phyloP scores from a whole-genome alignment of 441 rosid genomes.

The Gossypium laxum region DNA sequence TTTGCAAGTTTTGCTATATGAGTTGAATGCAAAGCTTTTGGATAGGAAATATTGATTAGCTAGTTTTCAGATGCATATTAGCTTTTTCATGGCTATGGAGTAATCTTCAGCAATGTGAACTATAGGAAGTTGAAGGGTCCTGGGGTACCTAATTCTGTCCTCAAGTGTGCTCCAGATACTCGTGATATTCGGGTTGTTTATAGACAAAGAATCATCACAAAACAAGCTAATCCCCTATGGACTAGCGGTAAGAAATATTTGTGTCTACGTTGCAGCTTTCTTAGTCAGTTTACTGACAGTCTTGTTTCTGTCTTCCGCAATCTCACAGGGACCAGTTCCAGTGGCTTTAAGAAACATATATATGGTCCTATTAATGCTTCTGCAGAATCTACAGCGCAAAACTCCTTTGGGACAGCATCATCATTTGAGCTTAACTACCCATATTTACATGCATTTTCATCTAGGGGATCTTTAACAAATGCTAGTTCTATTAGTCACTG shows the following conservation, averaged over 20 bases:
- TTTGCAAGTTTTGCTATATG: neutral
- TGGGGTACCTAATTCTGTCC: slow-evolving; percentile 42
- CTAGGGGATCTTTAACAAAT: slow-evolving; percentile 19
- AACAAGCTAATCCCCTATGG: slow-evolving; percentile 29
- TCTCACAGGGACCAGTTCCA: slow-evolving; percentile 29
- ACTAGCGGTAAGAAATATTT: slow-evolving; percentile 24
- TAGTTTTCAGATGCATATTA: slow-evolving; percentile 2
- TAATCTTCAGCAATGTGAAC: slow-evolving; percentile 10
- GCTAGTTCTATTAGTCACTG: slow-evolving; percentile 14
- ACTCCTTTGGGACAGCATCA: slow-evolving; percentile 26
- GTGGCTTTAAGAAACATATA: slow-evolving; percentile 23
- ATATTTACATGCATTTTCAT: slow-evolving; percentile 25
- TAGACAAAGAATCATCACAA: slow-evolving; percentile 33
- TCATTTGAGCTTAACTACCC: slow-evolving; percentile 25
- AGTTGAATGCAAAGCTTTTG: neutral
- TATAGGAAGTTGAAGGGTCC: slow-evolving; percentile 47
- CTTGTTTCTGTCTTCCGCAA: slow-evolving; percentile 10
- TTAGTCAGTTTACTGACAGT: neutral
- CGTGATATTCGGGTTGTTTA: slow-evolving; percentile 49
- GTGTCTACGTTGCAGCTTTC: neutral
- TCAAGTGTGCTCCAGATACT: slow-evolving; percentile 39
- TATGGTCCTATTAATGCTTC: slow-evolving; percentile 28
- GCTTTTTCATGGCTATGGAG: slow-evolving; percentile 5
- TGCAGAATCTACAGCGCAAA: slow-evolving; percentile 24
- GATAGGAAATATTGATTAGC: neutral